A percentile compares a stretch with the other conserved stretches of the same genome.
Conservation (phyloP, 805 yeast genomes). For the Metschnikowia aberdeeniae region DNA sequence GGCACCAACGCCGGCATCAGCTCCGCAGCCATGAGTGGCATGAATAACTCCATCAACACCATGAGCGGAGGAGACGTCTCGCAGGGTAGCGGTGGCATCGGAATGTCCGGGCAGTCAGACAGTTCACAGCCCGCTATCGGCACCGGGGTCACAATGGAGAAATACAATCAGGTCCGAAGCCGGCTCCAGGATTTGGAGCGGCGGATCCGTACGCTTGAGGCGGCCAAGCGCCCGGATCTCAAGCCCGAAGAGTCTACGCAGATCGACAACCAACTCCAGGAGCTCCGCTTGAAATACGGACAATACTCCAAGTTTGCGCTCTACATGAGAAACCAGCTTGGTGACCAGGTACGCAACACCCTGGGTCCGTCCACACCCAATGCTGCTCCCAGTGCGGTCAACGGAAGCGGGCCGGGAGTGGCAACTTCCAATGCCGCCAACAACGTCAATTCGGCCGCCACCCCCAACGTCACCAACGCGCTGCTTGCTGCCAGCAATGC, state of each 20-base stretch:
- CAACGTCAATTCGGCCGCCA: conserved; percentile 9
- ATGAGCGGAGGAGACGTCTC: neutral
- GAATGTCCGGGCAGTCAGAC: neutral
- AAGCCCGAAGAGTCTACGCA: conserved; percentile 43
- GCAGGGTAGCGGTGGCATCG: neutral
- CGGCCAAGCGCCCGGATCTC: conserved; percentile 41
- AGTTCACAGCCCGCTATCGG: neutral
- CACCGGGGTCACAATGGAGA: conserved; percentile 27
- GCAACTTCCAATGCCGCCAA: conserved; percentile 3
- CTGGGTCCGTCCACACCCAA: conserved; percentile 7
- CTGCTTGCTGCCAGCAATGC: conserved; percentile 15
- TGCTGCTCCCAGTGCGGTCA: conserved; percentile 7
- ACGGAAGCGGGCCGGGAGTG: conserved; percentile 2
- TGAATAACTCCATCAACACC: neutral
- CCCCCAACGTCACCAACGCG: conserved; percentile 24
- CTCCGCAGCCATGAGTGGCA: too few relatives aligned
- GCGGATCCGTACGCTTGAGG: conserved; percentile 48
- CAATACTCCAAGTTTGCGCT: conserved; percentile 50
- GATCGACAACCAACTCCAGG: conserved; percentile 47
- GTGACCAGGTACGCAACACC: conserved; percentile 25
- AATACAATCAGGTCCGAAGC: conserved; percentile 42
- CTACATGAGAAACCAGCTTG: conserved; percentile 41
- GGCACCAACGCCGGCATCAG: too few relatives aligned
- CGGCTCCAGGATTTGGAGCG: conserved; percentile 47
- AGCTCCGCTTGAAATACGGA: conserved; percentile 43